phyloP scores from a whole-genome alignment of 495 filamentous ascomycete genomes.

The Aspergillus ostianus region DNA sequence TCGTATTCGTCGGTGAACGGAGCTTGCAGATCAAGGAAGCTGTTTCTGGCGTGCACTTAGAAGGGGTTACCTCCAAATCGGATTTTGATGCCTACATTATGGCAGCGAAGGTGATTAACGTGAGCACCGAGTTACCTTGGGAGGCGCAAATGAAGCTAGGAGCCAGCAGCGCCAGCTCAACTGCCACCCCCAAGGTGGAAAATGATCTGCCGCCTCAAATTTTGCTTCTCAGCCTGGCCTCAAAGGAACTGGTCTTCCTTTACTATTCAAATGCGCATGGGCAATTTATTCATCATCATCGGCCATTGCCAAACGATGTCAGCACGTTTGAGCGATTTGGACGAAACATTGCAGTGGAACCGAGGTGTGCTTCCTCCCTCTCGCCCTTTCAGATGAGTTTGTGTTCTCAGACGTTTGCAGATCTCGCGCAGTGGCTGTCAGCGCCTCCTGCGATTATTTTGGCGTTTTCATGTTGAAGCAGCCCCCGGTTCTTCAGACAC shows the following conservation, averaged over 20 bases:
- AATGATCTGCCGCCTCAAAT: slow-evolving; percentile 67
- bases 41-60: slow-evolving; percentile 59
- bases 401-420: slow-evolving; percentile 30
- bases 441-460: slow-evolving; percentile 56
- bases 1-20: slow-evolving; percentile 82
- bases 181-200: slow-evolving; percentile 7
- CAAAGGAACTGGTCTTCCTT: slow-evolving; percentile 68
- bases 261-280: slow-evolving; percentile 52
- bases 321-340: slow-evolving; percentile 61
- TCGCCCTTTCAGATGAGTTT: not conserved
- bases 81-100: slow-evolving; percentile 67
- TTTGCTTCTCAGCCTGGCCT: slow-evolving; percentile 68
- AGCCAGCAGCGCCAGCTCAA: slow-evolving; percentile 8
- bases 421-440: slow-evolving; percentile 64
- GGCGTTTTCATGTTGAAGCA: slow-evolving; percentile 51
- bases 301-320: slow-evolving; percentile 55
- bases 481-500: slow-evolving; percentile 30
- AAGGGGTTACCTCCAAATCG: slow-evolving; percentile 66
- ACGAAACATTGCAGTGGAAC: slow-evolving; percentile 80
- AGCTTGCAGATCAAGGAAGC: slow-evolving; percentile 61
- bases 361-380: slow-evolving; percentile 45
- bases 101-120: slow-evolving; percentile 44
- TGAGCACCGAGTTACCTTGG: slow-evolving; percentile 33
- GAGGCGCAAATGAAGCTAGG: slow-evolving; percentile 29
- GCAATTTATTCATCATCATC: slow-evolving; percentile 59